Base-by-base conservation (phyloP, 192 early-diverging fungal genomes). In the Kappamyces sp. region DNA sequence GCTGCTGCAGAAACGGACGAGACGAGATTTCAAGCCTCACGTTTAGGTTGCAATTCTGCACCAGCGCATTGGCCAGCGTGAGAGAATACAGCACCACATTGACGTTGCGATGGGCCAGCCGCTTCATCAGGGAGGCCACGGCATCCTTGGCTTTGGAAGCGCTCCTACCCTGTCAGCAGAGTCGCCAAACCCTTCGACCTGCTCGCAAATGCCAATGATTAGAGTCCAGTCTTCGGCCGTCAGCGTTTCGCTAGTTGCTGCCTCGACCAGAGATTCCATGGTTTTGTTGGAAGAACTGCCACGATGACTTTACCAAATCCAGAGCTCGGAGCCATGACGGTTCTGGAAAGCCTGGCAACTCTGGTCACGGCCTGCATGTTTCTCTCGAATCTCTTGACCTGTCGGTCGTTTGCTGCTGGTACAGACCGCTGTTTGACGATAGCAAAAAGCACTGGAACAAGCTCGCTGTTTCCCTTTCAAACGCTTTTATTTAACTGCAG, bases 201-300 rank as follows among this genome's bases (percentile, higher is more conserved):
- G 39, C 36, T 80, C 78, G 54, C 74, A 81, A 29, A 81, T 77
- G 31, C 63, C 40, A 5, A 73, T 73, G 35, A 77, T 66, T 5
- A 69, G 59, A 2, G 53, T 55, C 94, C 94, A 99, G 76, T 99
- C 88, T 73, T 99, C 96, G 40, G 83, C 76, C 8, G 93, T 90
- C 61, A 95, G 83, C 47, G 78, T 90, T 67, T 97, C 93, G 72
- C 83, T 86, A 4, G 96, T 99, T 9, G 96, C 94, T 14, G 8
- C 9, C 14, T 43, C 42, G 42, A 43, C 42, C 42, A 43, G 14
- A 43, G 9, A 11, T 43, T 43, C 42, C 42, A 43, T 43, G 8
- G 42, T 14, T 11, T 22, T 22, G 22, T 22, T 22, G 22, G 22
- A 22, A 22, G 22, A 22, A 22, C 22, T 22, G 22, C 22, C 22